Evolutionary conservation across 345 rosid genomes (phyloP), one percentile per base, ranked within the genome.

Genomic region (Turnera subulata): DNA sequence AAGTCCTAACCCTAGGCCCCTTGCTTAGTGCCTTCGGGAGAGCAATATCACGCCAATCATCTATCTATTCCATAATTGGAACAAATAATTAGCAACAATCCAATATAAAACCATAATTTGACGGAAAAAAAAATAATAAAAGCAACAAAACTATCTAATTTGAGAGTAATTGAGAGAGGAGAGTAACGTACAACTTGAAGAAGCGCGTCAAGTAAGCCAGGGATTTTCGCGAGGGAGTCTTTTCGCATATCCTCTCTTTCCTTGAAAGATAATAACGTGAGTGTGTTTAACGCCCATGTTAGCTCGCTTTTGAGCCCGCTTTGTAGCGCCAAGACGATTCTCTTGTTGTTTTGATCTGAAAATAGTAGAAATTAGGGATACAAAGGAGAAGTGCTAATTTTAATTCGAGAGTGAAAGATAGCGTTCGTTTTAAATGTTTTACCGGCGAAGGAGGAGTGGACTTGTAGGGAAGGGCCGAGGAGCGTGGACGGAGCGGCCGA

Each of bases 231-330:
- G n/a, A 85, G 86, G 68, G 93, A 58, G 50, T 93, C 96, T 80
- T 75, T 85, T 58, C 96, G 91, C 74, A 85, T 59, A 63, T 89
- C 99, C 2, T 93, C 96, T 56, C 78, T 93, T 55, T 89, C 99
- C 62, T 87, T 93, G 84, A 93, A 93, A 16, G 97, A 93, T 2
- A 93, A 91, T 77, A 93, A 46, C 1, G 97, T 93, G 46, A 93
- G 92, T 38, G 99, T 79, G 53, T 93, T 87, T 68, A 93, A 64
- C 4, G 99, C 97, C 99, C 97, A 93, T 44, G 78, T 89, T 56
- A 93, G 65, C 72, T 93, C 99, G 67, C 97, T 89, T 85, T 89
- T 93, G 40, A 93, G 72, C 21, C 99, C 97, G 70, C 99, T 87
- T 67, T 93, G 99, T 26, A 93, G 85, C 4, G 99, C 99, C 59